Base-by-base conservation (phyloP, 352 stramenopile species). In the Phytopythium kandeliae region DNA sequence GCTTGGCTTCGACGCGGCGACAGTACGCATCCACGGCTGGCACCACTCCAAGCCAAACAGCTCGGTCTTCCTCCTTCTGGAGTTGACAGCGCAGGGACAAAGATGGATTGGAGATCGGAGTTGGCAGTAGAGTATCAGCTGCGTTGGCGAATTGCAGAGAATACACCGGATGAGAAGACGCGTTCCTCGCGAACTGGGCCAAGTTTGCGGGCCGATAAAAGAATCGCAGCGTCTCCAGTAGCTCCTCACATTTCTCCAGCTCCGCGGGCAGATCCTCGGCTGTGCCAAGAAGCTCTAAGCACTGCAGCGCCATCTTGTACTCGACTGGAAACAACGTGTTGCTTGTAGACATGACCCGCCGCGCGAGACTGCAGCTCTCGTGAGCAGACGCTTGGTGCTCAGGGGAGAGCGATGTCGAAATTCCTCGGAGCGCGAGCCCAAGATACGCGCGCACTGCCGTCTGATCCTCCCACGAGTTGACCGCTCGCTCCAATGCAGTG, bases 191-290 rank as follows among this genome's bases (percentile, higher is more conserved):
- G 28, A 87, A 74, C 53, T 83, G 71, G 2, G 69, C 76, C 35
- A 67, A 55, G 30, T 86, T 88, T 1, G 80, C 65, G 16, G 72
- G 67, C 17, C 83, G 74, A 49, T 88, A 90, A 43, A 90, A 88
- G 54, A 89, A 78, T 3, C 63, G 58, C 30, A 93, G 58, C 63
- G 72, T 84, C 17, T 71, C 58, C 17, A 78, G 21, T 12, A 79
- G 22, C 26, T 70, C 50, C 1, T 73, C 51, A 38, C 58, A 77
- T 8, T 65, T 63, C 13, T 64, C 46, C 16, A 73, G 63, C 25
- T 48, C 54, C 28, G 61, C 53, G 10, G 60, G 51, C 22, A 74
- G 22, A 7, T 77, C 55, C 15, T 80, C 48, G 1, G 48, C 64
- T n/a, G 43, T 38, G 35, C 65, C 55, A 8, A 79, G 48, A 2